Conservation (phyloP, 352 stramenopile genomes). For the Phytophthora tentaculata region DNA sequence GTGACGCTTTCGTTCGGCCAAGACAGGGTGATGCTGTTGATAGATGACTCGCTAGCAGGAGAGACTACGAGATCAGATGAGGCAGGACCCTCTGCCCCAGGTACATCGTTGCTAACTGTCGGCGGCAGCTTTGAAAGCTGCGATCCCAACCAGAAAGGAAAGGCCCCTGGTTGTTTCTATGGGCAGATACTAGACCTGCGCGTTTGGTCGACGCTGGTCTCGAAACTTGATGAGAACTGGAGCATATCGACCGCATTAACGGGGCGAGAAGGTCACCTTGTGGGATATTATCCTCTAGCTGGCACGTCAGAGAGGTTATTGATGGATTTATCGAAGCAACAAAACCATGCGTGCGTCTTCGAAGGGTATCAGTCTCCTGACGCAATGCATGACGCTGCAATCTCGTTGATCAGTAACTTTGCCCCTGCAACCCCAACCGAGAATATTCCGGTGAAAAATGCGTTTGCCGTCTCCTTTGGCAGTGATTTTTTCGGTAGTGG, state of each 20-base stretch:
- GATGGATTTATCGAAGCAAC: conserved; percentile 69
- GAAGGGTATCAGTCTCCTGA: conserved; percentile 45
- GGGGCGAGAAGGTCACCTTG: conserved; percentile 50
- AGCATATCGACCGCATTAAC: conserved; percentile 40
- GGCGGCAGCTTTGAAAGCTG: conserved; percentile 55
- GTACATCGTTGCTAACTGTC: conserved; percentile 49
- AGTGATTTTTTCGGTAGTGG: conserved; percentile 52
- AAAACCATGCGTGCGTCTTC: conserved; percentile 78
- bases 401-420: conserved; percentile 37
- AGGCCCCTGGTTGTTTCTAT: conserved; percentile 53
- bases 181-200: conserved; percentile 74
- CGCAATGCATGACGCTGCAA: conserved; percentile 23
- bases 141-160: conserved; percentile 24
- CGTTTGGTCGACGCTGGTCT: conserved; percentile 58
- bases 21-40: conserved; percentile 43
- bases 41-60: conserved; percentile 53
- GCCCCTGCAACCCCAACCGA: conserved; percentile 31
- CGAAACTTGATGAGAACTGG: conserved; percentile 40
- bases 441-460: conserved; percentile 48
- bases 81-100: conserved; percentile 30
- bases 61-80: conserved; percentile 42
- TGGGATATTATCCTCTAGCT: conserved; percentile 82
- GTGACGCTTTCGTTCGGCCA: conserved; percentile 61
- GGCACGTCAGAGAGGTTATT: conserved; percentile 67
- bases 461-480: conserved; percentile 46